Evolutionary conservation across 2,329 filamentous ascomycete species (phyloP), one percentile per base, ranked within the genome.

Genomic region (Stagonosporopsis chrysanthemi): DNA sequence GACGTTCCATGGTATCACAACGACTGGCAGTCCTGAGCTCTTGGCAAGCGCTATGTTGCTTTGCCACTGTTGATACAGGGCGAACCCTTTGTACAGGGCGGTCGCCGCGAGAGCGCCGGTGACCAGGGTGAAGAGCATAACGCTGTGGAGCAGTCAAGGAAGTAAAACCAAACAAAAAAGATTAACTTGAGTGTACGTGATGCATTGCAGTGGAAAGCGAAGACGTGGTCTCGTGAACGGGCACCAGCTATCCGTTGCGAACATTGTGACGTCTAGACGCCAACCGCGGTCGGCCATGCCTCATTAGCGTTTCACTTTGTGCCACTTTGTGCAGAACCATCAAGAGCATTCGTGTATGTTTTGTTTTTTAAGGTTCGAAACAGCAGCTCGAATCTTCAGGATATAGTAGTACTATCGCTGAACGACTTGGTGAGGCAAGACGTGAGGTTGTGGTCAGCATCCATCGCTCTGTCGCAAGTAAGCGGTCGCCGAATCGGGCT

Each of bases 31-130:
- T 5, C 80, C 80, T 4, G 79, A 81, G 61, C 70, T 74, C 63
- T 80, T 81, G 24, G 80, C 80, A 17, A 74, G 71, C 5, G 74
- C 72, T 33, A 82, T 65, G 63, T 82, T 81, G 55, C 69, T 72
- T 47, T 64, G 63, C 52, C 79, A 77, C 55, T 66, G 68, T 33
- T 72, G 72, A 64, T 77, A 78, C 23, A 67, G 70, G 50, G 69
- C 66, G 28, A 72, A 58, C 17, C 68, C 50, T 54, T 77, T 50
- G 41, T 74, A 71, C 22, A 76, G 52, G 31, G 71, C 53, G 23
- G 78, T 65, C 66, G 62, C 60, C 35, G 63, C 64, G 19, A 72
- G 35, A 33, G 67, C 66, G 61, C 66, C 64, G 22, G 72, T 43
- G 28, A 70, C 50, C 28, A 75, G 52, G 12, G 62, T 61, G 53